Evolutionary conservation across 805 yeast genomes (phyloP), one percentile per base, ranked within the genome.

Genomic region (Yarrowia sp.): DNA sequence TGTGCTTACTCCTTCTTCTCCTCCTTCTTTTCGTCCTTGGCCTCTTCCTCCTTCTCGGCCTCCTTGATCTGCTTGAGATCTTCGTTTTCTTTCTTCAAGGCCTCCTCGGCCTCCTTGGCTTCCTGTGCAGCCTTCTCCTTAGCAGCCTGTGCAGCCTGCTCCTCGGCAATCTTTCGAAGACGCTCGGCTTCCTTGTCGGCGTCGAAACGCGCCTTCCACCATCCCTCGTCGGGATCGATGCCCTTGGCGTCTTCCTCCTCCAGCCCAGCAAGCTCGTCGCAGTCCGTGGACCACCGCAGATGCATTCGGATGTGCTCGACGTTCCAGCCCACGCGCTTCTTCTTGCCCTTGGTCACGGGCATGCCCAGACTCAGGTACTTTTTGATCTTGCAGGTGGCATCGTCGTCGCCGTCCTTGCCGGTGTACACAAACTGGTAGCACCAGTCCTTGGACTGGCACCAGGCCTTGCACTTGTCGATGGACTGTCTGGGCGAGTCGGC

Each of bases 161-260:
- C 25, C 27, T 46, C 36, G 18, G 53, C 53, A 35, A 19, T 22
- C 18, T 19, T 10, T 14, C 25, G n/a, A 14, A 49, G 31, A 2
- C 41, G 29, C 56, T 49, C 31, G 10, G 56, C 56, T 41, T 33
- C 56, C 27, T 13, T 16, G 24, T 51, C 58, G 32, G 58, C 58
- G 9, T 24, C n/a, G 13, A 2, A 10, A 5, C 18, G 32, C 21
- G 16, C 13, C 24, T 16, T 21, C 58, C 58, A 55, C 61, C 61
- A 55, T 38, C 61, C 61, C 47, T 55, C 61, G 27, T 55, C 61
- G 29, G 46, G 61, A 21, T 55, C 36, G 3, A 36, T 27, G 9
- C 22, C n/a, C 46, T 27, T 29, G 29, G 47, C 47, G n/a, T 39
- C 61, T 6, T 7, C 35, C 19, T 55, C 47, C 16, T 25, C 35